Evolutionary conservation across 768 basidiomycete genomes (phyloP).

Genomic region (Tulasnella sp.): DNA sequence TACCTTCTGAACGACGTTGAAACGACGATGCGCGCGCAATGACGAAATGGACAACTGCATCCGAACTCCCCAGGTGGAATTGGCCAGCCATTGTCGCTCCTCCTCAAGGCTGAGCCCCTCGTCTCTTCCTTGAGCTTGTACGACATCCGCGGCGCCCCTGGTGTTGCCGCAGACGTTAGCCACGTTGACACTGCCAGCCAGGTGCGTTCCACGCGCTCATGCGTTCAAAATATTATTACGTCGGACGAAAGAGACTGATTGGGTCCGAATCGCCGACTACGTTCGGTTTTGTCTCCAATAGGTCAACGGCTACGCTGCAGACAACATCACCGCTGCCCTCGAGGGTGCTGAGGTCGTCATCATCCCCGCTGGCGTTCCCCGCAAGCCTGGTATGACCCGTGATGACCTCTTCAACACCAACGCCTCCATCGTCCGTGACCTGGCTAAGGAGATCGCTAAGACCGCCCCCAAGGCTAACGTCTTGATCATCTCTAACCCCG

Average conservation of each 20-base stretch:
- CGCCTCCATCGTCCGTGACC: slow-evolving; percentile 95
- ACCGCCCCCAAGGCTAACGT: slow-evolving; percentile 88
- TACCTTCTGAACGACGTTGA: neutral
- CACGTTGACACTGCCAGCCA: slow-evolving; percentile 85
- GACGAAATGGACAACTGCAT: neutral
- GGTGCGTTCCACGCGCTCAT: slow-evolving; percentile 45
- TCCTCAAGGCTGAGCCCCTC: slow-evolving; percentile 89
- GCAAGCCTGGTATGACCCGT: slow-evolving; percentile 95
- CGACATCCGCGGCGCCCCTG: slow-evolving; percentile 92
- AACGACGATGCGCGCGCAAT: neutral
- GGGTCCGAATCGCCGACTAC: slow-evolving; percentile 8
- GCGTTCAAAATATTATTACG: neutral
- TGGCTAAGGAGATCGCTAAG: slow-evolving; percentile 81
- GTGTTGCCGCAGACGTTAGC: slow-evolving; percentile 96
- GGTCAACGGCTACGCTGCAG: slow-evolving; percentile 77
- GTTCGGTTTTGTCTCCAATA: slow-evolving; percentile 33
- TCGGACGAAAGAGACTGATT: neutral
- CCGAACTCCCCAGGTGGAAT: slow-evolving; percentile 60
- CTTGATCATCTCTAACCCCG: slow-evolving; percentile 97
- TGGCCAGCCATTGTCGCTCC: slow-evolving; percentile 91
- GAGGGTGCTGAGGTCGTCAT: slow-evolving; percentile 89
- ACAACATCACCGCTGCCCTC: slow-evolving; percentile 85
- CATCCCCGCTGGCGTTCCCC: slow-evolving; percentile 97
- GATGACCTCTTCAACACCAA: slow-evolving; percentile 98
- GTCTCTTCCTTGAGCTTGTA: slow-evolving; percentile 82